These are phyloP conservation scores for Diatrype stigma DNA, from an alignment of 2,329 filamentous ascomycete genomes.

Conservation along the genomic window DNA sequence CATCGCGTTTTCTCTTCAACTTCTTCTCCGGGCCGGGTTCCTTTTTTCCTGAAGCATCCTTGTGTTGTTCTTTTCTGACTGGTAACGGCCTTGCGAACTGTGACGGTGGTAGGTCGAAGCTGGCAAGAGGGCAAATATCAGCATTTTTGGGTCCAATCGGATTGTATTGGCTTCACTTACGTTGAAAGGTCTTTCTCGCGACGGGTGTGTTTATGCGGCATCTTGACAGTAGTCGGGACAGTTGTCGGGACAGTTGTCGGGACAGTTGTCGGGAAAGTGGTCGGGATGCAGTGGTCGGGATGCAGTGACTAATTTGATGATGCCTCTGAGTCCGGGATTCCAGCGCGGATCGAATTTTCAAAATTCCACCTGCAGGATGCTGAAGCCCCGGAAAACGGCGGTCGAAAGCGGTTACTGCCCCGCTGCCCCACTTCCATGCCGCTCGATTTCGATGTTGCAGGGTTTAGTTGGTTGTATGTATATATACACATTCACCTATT, in stretches of 20 bases:
- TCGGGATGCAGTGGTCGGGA: no score
- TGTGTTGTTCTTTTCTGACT: slow-evolving; percentile 31
- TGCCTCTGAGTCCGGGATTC: no score
- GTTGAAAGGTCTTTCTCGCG: slow-evolving; percentile 51
- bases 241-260: background rate
- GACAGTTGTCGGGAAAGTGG: no score
- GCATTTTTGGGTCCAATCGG: slow-evolving; percentile 16
- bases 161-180: slow-evolving; percentile 34
- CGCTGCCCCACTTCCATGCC: no score
- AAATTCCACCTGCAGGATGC: no score
- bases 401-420: no score
- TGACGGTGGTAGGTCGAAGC: slow-evolving; percentile 46
- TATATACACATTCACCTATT: no score
- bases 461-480: no score
- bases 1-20: slow-evolving; percentile 44
- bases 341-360: no score
- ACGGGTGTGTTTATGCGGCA: slow-evolving; percentile 87
- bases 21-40: slow-evolving; percentile 35
- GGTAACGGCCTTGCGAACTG: slow-evolving; percentile 49
- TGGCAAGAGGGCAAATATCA: slow-evolving; percentile 21
- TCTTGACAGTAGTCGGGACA: slow-evolving; percentile 31
- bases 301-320: no score
- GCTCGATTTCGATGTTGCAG: no score
- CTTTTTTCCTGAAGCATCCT: slow-evolving; percentile 30
- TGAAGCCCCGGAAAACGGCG: no score